Conservation (phyloP, 2,329 filamentous ascomycete species). For the Rhinocladiella similis region DNA sequence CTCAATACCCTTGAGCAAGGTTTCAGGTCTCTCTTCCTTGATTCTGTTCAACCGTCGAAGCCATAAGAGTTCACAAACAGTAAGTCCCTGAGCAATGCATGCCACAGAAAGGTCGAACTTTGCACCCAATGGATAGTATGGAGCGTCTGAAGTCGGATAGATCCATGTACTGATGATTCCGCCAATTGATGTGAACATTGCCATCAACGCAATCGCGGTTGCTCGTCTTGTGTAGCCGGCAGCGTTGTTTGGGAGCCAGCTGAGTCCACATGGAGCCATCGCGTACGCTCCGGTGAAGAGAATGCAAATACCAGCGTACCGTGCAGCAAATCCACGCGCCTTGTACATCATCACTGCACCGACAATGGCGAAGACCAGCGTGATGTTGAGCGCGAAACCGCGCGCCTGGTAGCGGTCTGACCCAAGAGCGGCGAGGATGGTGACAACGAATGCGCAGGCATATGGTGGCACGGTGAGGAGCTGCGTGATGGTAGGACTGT, state of each 20-base stretch:
- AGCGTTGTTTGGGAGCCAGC: slow-evolving; percentile 71
- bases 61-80: too few species aligned
- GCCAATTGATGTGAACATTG: slow-evolving; percentile 68
- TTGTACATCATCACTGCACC: slow-evolving; percentile 63
- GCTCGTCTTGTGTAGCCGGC: slow-evolving; percentile 69
- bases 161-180: slow-evolving; percentile 47
- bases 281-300: slow-evolving; percentile 68
- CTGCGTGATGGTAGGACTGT: slow-evolving; percentile 64
- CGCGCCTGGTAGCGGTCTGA: slow-evolving; percentile 60
- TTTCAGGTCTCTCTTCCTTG: too few species aligned
- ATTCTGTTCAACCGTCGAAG: too few species aligned
- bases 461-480: slow-evolving; percentile 75
- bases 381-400: slow-evolving; percentile 63
- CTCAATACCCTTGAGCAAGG: too few species aligned
- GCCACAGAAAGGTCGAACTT: neutral
- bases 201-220: slow-evolving; percentile 69
- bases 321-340: slow-evolving; percentile 54
- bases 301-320: slow-evolving; percentile 62
- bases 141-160: slow-evolving; percentile 1
- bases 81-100: too few species aligned
- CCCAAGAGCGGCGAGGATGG: slow-evolving; percentile 57
- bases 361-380: slow-evolving; percentile 55
- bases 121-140: slow-evolving; percentile 2
- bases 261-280: slow-evolving; percentile 54
- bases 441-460: slow-evolving; percentile 62